Percentiles rank a stretch among this genome's conserved stretches.
phyloP scores from a whole-genome alignment of 108 stramenopile species.

The Fragilariopsis cylindrus region DNA sequence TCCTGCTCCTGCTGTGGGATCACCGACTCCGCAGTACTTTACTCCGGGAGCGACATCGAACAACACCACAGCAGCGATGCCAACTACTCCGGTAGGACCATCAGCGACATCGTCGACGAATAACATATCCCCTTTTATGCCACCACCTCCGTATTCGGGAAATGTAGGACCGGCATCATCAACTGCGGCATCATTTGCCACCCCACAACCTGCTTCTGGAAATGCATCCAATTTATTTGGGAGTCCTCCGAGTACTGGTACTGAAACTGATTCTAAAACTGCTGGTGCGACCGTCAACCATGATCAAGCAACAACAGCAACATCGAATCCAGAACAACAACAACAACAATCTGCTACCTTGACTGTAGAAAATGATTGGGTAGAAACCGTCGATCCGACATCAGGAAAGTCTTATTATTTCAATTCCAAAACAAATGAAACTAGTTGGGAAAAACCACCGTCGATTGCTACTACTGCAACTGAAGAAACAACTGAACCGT shows the following conservation, averaged over 20 bases:
- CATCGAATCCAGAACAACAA: neutral
- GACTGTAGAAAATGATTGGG: conserved; percentile 8
- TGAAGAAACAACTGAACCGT: neutral
- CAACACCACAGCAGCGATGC: conserved; percentile 2
- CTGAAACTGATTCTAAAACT: neutral
- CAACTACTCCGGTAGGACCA: conserved; percentile 8
- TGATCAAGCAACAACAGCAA: neutral
- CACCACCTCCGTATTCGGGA: conserved; percentile 37
- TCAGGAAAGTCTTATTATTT: conserved; percentile 22
- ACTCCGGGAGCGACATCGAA: conserved; percentile 14
- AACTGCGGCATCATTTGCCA: neutral
- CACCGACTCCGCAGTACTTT: conserved; percentile 11
- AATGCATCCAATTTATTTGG: conserved; percentile 2
- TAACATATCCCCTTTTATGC: conserved; percentile 29
- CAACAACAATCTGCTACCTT: neutral
- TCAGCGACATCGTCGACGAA: neutral
- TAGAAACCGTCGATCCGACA: conserved; percentile 19
- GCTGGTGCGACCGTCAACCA: neutral
- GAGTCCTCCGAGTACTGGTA: conserved; percentile 1
- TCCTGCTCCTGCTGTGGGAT: conserved; percentile 8
- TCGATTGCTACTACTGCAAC: neutral
- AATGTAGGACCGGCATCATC: neutral
- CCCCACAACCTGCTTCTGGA: conserved; percentile 17
- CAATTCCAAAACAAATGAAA: conserved; percentile 21
- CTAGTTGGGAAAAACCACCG: conserved; percentile 21